phyloP scores from a whole-genome alignment of 1,284 basidiomycete genomes.

The Gymnopus androsaceus region DNA sequence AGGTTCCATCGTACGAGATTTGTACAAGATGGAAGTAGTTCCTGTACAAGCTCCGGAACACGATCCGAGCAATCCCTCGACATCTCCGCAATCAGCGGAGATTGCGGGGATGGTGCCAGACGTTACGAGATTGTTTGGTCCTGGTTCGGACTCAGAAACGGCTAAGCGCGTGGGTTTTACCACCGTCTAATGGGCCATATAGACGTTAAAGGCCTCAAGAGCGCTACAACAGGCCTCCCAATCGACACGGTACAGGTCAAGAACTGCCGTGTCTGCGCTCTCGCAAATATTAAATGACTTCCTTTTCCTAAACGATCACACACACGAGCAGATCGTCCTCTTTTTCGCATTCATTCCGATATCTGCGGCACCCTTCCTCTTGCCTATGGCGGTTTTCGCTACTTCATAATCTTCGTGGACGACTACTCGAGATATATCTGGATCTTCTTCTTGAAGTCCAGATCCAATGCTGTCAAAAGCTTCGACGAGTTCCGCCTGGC shows the following conservation, averaged over 20 bases:
- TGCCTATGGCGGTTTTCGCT: slow-evolving; percentile 4
- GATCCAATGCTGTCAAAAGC: slow-evolving; percentile 15
- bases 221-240: neutral
- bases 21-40: neutral
- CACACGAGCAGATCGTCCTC: slow-evolving; percentile 1
- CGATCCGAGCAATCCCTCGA: neutral
- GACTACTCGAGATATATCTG: slow-evolving; percentile 6
- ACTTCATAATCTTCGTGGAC: slow-evolving; percentile 11
- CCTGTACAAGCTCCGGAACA: neutral
- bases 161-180: neutral
- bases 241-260: slow-evolving; percentile 16
- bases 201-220: neutral
- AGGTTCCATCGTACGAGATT: neutral
- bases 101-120: neutral
- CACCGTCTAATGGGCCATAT: neutral
- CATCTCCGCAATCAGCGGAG: neutral
- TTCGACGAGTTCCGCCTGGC: slow-evolving; percentile 17
- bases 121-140: neutral
- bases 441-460: too few relatives aligned
- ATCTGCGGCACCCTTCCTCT: neutral
- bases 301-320: slow-evolving; percentile 9
- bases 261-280: neutral
- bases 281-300: slow-evolving; percentile 17
- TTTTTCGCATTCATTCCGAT: neutral
- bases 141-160: neutral